Evolutionary conservation across 2,329 filamentous ascomycete species (phyloP).

Genomic region (Ophiostoma montium): DNA sequence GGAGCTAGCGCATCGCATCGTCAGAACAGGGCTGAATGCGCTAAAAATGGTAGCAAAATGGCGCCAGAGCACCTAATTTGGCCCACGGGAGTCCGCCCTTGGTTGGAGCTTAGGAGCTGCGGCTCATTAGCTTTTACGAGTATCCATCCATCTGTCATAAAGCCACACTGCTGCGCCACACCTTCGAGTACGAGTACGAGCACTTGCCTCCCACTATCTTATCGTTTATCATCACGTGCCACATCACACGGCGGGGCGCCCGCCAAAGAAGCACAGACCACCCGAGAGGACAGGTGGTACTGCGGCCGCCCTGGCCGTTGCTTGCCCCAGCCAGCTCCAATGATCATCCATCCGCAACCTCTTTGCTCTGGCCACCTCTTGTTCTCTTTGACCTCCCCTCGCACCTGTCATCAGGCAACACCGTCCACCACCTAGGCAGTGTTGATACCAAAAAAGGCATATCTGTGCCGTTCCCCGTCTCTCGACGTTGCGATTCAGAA

Average conservation of each 20-base stretch:
- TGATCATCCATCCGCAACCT: not conserved
- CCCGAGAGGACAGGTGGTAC: conserved; percentile 12
- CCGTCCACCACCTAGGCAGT: too few relatives aligned
- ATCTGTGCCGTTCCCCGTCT: too few relatives aligned
- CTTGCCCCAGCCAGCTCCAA: not conserved
- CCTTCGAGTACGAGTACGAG: not conserved
- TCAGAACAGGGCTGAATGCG: too few relatives aligned
- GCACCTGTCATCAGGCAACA: too few relatives aligned
- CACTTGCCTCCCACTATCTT: not conserved
- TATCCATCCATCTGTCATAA: not conserved
- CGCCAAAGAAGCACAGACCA: conserved; percentile 7
- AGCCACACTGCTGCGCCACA: not conserved
- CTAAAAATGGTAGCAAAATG: too few relatives aligned
- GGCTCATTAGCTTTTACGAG: not conserved
- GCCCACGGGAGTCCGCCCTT: too few relatives aligned
- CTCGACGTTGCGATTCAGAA: too few relatives aligned
- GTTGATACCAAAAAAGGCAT: not conserved
- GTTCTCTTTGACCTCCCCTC: too few relatives aligned
- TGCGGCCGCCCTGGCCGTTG: not conserved
- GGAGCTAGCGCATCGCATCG: not conserved
- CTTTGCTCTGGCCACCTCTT: too few relatives aligned
- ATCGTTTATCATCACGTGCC: conserved; percentile 2
- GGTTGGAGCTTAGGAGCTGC: not conserved
- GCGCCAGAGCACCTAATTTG: too few relatives aligned
- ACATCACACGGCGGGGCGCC: not conserved